Base-by-base conservation (phyloP, 2,329 filamentous ascomycete genomes). In the Penicillium sp. region DNA sequence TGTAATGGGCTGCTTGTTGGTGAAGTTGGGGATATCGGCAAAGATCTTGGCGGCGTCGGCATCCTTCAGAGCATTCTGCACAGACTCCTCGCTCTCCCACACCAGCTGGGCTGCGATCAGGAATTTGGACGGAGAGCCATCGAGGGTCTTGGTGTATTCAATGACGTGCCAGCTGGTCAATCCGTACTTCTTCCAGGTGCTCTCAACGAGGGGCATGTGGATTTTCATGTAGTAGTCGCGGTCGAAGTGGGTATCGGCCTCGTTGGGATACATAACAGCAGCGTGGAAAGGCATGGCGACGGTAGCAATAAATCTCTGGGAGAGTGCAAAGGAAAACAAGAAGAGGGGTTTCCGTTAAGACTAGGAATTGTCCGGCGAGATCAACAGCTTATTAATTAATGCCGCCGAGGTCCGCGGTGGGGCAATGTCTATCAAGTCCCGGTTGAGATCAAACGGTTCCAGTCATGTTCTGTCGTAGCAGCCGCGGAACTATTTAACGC, bases 141-240 rank as follows among this genome's bases (percentile, higher is more conserved):
- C 51, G 9, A 62, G 33, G 0, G 53, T 48, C 2, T 33, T 48
- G n/a, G 48, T 51, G 40, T 59, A 62, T 42, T 59, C 58, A 52
- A 50, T 50, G 39, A 63, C 35, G 1, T 48, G 49, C 57, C 55
- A 59, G 54, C 48, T 54, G 33, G 30, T 42, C 24, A 63, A 43
- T 9, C 60, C 59, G 16, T 51, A 4, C 27, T 52, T 53, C 33
- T 54, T 55, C 61, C 61, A 63, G 27, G 28, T 22, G 6, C 24
- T 31, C 11, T 60, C 59, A 2, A 55, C 57, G n/a, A 62, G 48
- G n/a, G 61, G 57, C 61, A 63, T 61, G 46, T 63, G 61, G 20
- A 43, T 53, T 48, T 57, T 44, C 20, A 63, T 41, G 54, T 63
- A 63, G 57, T 63, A 63, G 22, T 51, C 30, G 39, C 58, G 57